These are phyloP conservation scores for Amanita exitialis DNA, from an alignment of 768 basidiomycete species.

Conservation along the genomic window DNA sequence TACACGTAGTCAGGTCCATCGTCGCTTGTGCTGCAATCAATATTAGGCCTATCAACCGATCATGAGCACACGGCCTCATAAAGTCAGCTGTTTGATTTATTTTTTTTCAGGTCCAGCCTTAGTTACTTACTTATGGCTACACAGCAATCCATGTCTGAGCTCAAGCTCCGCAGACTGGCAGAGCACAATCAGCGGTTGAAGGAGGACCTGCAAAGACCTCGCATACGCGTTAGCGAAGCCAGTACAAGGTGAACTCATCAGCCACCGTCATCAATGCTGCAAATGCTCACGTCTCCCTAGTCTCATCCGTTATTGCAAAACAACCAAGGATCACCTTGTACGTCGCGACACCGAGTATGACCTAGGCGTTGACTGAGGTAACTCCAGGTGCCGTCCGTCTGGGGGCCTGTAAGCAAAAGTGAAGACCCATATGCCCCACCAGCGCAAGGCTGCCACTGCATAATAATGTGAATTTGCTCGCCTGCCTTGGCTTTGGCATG, in stretches of 20 bases:
- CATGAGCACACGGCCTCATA: slow-evolving; percentile 73
- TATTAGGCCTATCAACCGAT: slow-evolving; percentile 10
- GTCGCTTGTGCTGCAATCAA: not conserved
- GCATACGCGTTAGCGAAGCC: slow-evolving; percentile 88
- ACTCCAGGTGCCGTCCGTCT: slow-evolving; percentile 79
- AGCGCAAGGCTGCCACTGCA: slow-evolving; percentile 60
- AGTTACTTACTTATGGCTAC: slow-evolving; percentile 5
- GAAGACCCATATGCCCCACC: slow-evolving; percentile 92
- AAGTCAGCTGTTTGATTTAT: slow-evolving; percentile 28
- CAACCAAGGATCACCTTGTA: slow-evolving; percentile 84
- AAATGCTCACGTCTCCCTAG: slow-evolving; percentile 27
- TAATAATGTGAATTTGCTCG: slow-evolving; percentile 47
- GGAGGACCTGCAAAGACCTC: slow-evolving; percentile 84
- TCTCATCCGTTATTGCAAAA: slow-evolving; percentile 89
- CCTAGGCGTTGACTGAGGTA: slow-evolving; percentile 6
- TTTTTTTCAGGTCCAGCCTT: not conserved
- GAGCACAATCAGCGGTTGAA: slow-evolving; percentile 90
- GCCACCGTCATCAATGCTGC: not conserved
- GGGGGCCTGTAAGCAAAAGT: slow-evolving; percentile 83
- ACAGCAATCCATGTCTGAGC: slow-evolving; percentile 93
- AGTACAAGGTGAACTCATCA: slow-evolving; percentile 57
- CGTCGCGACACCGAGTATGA: slow-evolving; percentile 19
- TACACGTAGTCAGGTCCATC: not conserved
- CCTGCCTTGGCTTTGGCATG: not conserved
- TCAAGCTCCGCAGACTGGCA: slow-evolving; percentile 86